Base-by-base conservation (phyloP, 2,329 filamentous ascomycete species). In the Alternaria viburni region DNA sequence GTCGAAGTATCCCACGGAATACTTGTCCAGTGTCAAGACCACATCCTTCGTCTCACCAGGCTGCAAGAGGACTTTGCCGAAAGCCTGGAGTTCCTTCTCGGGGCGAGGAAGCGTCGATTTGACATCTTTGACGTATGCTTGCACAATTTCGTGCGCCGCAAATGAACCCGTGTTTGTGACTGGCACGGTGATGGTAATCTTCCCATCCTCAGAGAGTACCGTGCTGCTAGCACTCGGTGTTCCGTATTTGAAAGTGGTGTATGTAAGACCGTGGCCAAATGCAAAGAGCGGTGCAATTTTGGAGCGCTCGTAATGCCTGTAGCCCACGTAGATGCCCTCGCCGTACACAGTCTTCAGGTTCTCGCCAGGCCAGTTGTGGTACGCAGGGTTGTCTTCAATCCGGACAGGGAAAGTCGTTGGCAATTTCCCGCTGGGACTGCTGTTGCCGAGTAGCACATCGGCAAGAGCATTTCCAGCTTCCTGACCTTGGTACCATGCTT, bases 401-500 rank as follows among this genome's bases (percentile, higher is more conserved):
- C 77, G 68, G 12, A 72, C 84, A 4, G 91, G 91, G 78, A 92
- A 93, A 0, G 90, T 90, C 21, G 93, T 83, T 0, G 91, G 90
- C 1, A 94, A 84, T 77, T 93, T 93, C 13, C 89, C 92, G 64
- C 88, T 90, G 0, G 92, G 92, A 74, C 91, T 93, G 50, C 87
- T 86, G 65, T 90, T 86, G 51, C 91, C 91, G 67, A 92, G 91
- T 0, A 95, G 83, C 2, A 95, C 85, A 68, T 95, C 92, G 0
- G 91, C 91, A 65, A 96, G 90, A 11, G 89, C 90, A 74, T 94
- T 93, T 6, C 92, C 93, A 6, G 90, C 91, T 81, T 96, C 92
- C 73, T 96, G 93, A n/a, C 93, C 92, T 64, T 92, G 91, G 73
- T 93, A 96, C 91, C 92, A 96, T 8, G 91, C 86, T 74, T 93